A percentile compares a stretch with the other conserved stretches of the same genome.
Conservation (phyloP, 345 rosid genomes). For the Citrus cavaleriei region DNA sequence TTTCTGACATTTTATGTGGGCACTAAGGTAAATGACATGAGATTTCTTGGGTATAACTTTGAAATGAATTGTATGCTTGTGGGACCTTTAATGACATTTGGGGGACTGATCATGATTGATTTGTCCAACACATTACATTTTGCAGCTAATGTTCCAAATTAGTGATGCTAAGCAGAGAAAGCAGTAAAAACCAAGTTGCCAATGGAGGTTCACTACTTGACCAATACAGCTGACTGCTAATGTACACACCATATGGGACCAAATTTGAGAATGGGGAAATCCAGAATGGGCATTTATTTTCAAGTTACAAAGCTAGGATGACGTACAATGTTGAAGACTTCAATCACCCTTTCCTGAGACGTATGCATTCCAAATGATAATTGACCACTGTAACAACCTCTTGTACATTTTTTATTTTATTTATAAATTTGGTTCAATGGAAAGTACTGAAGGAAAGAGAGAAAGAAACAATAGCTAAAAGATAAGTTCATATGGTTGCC, state of each 20-base stretch:
- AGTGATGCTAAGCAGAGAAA: conserved; percentile 39
- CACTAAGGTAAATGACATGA: conserved; percentile 58
- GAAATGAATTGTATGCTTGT: neutral
- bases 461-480: neutral
- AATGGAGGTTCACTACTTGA: neutral
- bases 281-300: neutral
- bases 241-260: neutral
- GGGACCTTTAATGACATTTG: neutral
- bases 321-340: neutral
- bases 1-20: conserved; percentile 66
- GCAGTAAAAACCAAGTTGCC: conserved; percentile 11
- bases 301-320: neutral
- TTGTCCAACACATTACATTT: neutral
- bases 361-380: neutral
- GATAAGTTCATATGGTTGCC: neutral
- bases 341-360: neutral
- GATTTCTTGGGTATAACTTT: neutral
- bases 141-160: conserved; percentile 78
- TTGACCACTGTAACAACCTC: neutral
- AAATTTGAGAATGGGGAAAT: neutral
- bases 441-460: neutral
- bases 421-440: neutral
- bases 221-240: neutral
- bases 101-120: neutral
- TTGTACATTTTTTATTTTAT: neutral